Percentiles rank a stretch among this genome's conserved stretches.
Evolutionary conservation across 495 filamentous ascomycete genomes (phyloP).

Genomic region (Lentithecium fluviatile): DNA sequence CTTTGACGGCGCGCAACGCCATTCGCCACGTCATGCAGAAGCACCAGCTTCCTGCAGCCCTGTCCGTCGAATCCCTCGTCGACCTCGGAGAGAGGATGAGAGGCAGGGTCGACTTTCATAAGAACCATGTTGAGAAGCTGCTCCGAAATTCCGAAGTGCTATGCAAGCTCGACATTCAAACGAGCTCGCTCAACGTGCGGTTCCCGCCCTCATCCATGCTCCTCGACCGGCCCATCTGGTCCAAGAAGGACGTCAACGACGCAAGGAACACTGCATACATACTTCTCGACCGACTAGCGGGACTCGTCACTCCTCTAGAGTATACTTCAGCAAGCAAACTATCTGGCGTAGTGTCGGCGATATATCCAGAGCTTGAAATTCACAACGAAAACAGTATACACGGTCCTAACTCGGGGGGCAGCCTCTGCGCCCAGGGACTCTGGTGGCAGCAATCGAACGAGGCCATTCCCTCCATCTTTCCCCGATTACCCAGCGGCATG

Average conservation of each 20-base stretch:
- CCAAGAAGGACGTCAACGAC: slow-evolving; percentile 10
- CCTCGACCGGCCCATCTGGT: slow-evolving; percentile 11
- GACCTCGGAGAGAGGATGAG: slow-evolving; percentile 49
- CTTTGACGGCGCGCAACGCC: slow-evolving; percentile 75
- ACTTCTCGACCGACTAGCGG: slow-evolving; percentile 7
- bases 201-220: slow-evolving; percentile 10
- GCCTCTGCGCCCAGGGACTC: too few relatives aligned
- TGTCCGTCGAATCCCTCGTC: slow-evolving; percentile 65
- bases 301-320: slow-evolving; percentile 10
- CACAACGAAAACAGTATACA: not conserved
- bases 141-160: slow-evolving; percentile 26
- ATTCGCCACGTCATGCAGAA: slow-evolving; percentile 61
- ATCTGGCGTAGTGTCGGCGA: not conserved
- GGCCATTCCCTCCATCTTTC: too few relatives aligned
- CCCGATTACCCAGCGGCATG: too few relatives aligned
- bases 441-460: too few relatives aligned
- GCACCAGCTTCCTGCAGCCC: slow-evolving; percentile 63
- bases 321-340: not conserved
- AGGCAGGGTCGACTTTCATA: slow-evolving; percentile 38
- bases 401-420: too few relatives aligned
- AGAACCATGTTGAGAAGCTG: slow-evolving; percentile 25
- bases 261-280: slow-evolving; percentile 18
- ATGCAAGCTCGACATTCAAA: slow-evolving; percentile 19
- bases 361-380: slow-evolving; percentile 5
- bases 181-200: slow-evolving; percentile 27